Base-by-base conservation (phyloP, 352 stramenopile genomes). In the Phytophthora sansomeana region DNA sequence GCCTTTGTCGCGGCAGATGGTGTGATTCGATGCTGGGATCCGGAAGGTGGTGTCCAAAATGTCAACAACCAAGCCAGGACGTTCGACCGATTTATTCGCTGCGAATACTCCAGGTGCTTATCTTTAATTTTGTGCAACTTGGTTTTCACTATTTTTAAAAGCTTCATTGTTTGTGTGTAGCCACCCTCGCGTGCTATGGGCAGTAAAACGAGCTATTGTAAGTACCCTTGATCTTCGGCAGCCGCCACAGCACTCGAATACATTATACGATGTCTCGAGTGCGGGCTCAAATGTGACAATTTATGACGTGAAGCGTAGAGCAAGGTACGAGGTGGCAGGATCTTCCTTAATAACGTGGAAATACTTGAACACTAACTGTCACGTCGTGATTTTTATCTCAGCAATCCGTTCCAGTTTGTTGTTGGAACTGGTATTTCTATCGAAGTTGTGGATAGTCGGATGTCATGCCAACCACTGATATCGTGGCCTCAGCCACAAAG, bases 161-260 rank as follows among this genome's bases (percentile, higher is more conserved):
- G 19, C 14, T 19, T 67, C 16, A 47, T 32, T 5, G 42, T 19
- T 21, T 44, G n/a, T 53, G 26, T 49, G 3, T 52, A 94, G 86
- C 28, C 84, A 95, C 39, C 86, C 86, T 6, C 78, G 84, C 24
- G 86, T 95, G 17, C 63, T 95, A 26, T 95, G 84, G 86, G 58
- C 69, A 32, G 75, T 72, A 33, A 89, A 81, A 35, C 74, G 72
- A 33, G 58, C 76, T 29, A 68, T 67, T 6, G 58, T 91, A 13
- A 59, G 61, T 6, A 77, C 71, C 1, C 39, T 91, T 14, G 86
- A 95, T 69, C 54, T 87, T 46, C 79, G 86, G 3, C 60, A 86
- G 30, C 66, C 71, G 32, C 14, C 53, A 8, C 60, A 73, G 26
- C 52, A 75, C 17, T 58, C 54, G 26, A 72, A 61, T 41, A 77